These are phyloP conservation scores for Ogataea nitratoaversa DNA, from an alignment of 805 yeast species.

Conservation along the genomic window DNA sequence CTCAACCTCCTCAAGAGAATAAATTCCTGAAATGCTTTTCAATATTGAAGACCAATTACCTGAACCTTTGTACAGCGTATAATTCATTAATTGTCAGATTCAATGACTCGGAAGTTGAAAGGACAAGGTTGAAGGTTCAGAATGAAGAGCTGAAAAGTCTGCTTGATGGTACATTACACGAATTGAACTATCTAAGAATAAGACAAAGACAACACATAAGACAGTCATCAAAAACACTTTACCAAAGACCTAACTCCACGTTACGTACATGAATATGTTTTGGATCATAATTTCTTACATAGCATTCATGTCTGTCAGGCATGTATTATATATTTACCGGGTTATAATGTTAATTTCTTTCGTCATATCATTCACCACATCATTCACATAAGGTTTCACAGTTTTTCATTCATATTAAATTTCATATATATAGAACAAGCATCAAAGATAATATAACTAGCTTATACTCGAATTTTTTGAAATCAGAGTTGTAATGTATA, in stretches of 20 bases:
- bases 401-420: too few relatives aligned
- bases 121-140: slow-evolving; percentile 16
- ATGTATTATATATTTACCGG: too few relatives aligned
- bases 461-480: too few relatives aligned
- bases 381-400: too few relatives aligned
- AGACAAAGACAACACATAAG: slow-evolving; percentile 10
- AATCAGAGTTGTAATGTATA: too few relatives aligned
- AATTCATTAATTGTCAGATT: slow-evolving; percentile 17
- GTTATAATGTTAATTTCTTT: too few relatives aligned
- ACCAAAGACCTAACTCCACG: not conserved
- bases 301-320: too few relatives aligned
- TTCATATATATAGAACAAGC: too few relatives aligned
- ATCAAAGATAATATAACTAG: too few relatives aligned
- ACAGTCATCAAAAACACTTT: not conserved
- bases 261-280: not conserved
- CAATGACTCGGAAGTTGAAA: slow-evolving; percentile 22
- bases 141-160: slow-evolving; percentile 24
- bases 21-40: slow-evolving; percentile 22
- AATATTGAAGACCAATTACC: slow-evolving; percentile 19
- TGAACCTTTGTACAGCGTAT: slow-evolving; percentile 20
- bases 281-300: too few relatives aligned
- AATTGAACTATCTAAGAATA: slow-evolving; percentile 14
- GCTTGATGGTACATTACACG: slow-evolving; percentile 21
- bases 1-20: slow-evolving; percentile 9
- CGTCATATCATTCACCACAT: too few relatives aligned